Evolutionary conservation across 2,329 filamentous ascomycete genomes (phyloP).

Genomic region (Talaromyces sp.): DNA sequence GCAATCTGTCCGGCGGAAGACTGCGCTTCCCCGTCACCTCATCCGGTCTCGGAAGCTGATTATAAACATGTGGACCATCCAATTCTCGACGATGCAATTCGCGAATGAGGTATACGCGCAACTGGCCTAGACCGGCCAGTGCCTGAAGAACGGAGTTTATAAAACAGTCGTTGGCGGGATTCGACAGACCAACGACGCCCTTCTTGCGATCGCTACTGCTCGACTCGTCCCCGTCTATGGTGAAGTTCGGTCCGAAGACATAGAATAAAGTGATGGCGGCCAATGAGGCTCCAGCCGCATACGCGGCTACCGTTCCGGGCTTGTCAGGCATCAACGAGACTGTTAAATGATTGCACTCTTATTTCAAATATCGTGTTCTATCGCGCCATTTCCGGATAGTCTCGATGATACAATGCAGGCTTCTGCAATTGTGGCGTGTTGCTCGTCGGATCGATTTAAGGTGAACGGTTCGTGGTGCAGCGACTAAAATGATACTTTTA

Average conservation of each 20-base stretch:
- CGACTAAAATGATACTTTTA: not conserved
- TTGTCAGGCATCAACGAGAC: slow-evolving; percentile 67
- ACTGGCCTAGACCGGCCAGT: slow-evolving; percentile 80
- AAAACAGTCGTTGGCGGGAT: slow-evolving; percentile 92
- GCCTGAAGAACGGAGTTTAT: slow-evolving; percentile 97
- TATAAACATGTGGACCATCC: slow-evolving; percentile 73
- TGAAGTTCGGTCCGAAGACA: slow-evolving; percentile 95
- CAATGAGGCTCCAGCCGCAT: slow-evolving; percentile 91
- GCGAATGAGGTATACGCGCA: slow-evolving; percentile 86
- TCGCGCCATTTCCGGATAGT: not conserved
- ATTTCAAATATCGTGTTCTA: not conserved
- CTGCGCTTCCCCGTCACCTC: slow-evolving; percentile 28
- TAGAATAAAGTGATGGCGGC: slow-evolving; percentile 94
- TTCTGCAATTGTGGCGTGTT: not conserved
- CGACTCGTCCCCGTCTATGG: slow-evolving; percentile 76
- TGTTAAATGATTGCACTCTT: not conserved
- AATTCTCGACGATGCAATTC: slow-evolving; percentile 81
- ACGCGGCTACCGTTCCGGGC: slow-evolving; percentile 77
- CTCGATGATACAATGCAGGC: not conserved
- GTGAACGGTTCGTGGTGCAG: not conserved
- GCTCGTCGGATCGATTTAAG: not conserved
- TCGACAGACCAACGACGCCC: slow-evolving; percentile 80
- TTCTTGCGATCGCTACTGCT: slow-evolving; percentile 65
- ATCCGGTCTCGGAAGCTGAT: slow-evolving; percentile 51
- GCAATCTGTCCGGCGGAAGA: slow-evolving; percentile 47